Percentiles rank a stretch among this genome's conserved stretches.
Evolutionary conservation across 306 rosid genomes (phyloP).

Genomic region (Malus sylvestris): DNA sequence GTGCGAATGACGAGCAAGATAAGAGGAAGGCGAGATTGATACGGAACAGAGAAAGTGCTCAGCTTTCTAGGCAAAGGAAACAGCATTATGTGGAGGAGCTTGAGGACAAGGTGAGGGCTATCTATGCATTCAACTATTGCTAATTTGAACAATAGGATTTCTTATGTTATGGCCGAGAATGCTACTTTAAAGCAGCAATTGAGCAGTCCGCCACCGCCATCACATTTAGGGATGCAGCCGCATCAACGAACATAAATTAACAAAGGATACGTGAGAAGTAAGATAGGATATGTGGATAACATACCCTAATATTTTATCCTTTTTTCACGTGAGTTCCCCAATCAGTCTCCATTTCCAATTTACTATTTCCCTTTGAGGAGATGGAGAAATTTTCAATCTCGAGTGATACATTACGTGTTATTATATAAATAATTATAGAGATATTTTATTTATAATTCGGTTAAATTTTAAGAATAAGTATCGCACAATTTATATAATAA

Average conservation of each 20-base stretch:
- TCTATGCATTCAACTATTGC: conserved; percentile 75
- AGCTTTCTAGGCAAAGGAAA: conserved; percentile 95
- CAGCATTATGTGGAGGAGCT: conserved; percentile 95
- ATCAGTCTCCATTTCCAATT: no score
- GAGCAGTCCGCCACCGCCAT: conserved; percentile 46
- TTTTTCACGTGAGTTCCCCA: no score
- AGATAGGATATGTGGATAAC: no score
- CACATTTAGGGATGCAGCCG: conserved; percentile 62
- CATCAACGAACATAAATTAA: conserved; percentile 18
- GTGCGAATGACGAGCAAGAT: conserved; percentile 41
- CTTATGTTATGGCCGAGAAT: conserved; percentile 78
- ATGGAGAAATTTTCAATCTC: no score
- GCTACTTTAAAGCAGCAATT: conserved; percentile 77
- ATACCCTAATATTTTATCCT: no score
- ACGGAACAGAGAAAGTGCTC: conserved; percentile 97
- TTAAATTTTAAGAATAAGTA: no score
- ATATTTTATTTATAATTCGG: no score
- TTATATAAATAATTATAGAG: no score
- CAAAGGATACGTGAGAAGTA: no score
- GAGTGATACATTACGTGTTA: no score
- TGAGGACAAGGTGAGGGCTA: conserved; percentile 70
- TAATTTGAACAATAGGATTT: conserved; percentile 62
- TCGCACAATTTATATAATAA: no score
- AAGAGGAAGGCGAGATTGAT: conserved; percentile 73
- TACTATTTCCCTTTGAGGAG: no score